Evolutionary conservation across 164 flowering plant species (phyloP).

Genomic region (Sextonia rubra): DNA sequence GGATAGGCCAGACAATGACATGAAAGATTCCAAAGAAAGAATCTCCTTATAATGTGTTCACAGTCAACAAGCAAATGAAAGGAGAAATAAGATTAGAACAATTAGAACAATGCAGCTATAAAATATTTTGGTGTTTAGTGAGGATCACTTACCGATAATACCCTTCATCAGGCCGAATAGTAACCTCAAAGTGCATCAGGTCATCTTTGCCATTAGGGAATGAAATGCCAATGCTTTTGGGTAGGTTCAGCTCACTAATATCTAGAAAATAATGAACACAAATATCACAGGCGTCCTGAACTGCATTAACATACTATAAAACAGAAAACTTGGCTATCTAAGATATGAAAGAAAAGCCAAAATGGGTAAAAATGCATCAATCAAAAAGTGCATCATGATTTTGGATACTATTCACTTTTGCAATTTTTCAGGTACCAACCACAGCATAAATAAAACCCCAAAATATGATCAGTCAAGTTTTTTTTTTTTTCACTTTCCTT

Average conservation of each 20-base stretch:
- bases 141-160: constrained; percentile 47
- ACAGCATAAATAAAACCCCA: not conserved
- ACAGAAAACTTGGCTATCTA: not conserved
- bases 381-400: not conserved
- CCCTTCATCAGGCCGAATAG: constrained; percentile 68
- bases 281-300: not conserved
- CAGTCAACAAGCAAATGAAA: not conserved
- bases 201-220: constrained; percentile 74
- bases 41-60: too few species aligned
- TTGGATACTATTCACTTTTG: not conserved
- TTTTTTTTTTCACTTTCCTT: too few species aligned
- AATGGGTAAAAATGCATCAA: not conserved
- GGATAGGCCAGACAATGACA: too few species aligned
- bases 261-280: constrained; percentile 28
- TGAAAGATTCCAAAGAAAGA: too few species aligned
- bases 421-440: not conserved
- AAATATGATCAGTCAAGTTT: too few species aligned
- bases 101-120: not conserved
- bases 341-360: not conserved
- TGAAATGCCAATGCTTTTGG: constrained; percentile 46
- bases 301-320: not conserved
- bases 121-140: not conserved
- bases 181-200: constrained; percentile 68
- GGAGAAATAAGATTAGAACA: not conserved
- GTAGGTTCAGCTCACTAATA: constrained; percentile 69